Conservation (phyloP, 169 alveolate species). For the Blepharisma undulans region DNA sequence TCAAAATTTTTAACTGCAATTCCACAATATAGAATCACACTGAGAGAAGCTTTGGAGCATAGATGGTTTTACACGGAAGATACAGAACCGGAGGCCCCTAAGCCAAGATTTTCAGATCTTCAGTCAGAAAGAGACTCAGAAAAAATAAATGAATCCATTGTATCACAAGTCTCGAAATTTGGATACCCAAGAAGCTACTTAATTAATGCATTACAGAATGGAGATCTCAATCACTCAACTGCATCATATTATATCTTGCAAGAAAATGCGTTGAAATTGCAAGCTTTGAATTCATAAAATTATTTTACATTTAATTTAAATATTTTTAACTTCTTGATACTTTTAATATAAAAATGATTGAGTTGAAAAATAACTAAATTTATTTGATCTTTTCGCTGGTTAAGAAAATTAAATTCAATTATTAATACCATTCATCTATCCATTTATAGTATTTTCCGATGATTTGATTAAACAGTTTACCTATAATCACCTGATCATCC, state of each 20-base stretch:
- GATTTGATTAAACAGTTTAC: too few relatives aligned
- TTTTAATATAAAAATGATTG: too few relatives aligned
- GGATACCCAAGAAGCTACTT: conserved; percentile 10
- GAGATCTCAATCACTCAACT: not conserved
- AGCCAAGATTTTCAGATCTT: not conserved
- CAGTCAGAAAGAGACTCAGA: not conserved
- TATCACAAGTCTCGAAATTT: not conserved
- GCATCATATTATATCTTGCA: conserved; percentile 6
- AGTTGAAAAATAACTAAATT: too few relatives aligned
- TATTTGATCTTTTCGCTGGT: too few relatives aligned
- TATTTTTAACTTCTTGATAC: too few relatives aligned
- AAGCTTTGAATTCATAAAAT: too few relatives aligned
- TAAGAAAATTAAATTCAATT: too few relatives aligned
- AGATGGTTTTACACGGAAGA: conserved; percentile 68
- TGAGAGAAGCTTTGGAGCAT: conserved; percentile 62
- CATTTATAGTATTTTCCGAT: too few relatives aligned
- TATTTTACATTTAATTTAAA: too few relatives aligned
- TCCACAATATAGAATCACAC: conserved; percentile 67
- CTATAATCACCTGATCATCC: too few relatives aligned
- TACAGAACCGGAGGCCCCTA: conserved; percentile 22
- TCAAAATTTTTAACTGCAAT: conserved; percentile 57
- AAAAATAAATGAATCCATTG: not conserved
- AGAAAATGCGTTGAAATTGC: not conserved
- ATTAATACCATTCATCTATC: too few relatives aligned
- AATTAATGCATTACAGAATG: not conserved